Evolutionary conservation across 257 asterid genomes (phyloP).

Genomic region (Eustoma russellianum): DNA sequence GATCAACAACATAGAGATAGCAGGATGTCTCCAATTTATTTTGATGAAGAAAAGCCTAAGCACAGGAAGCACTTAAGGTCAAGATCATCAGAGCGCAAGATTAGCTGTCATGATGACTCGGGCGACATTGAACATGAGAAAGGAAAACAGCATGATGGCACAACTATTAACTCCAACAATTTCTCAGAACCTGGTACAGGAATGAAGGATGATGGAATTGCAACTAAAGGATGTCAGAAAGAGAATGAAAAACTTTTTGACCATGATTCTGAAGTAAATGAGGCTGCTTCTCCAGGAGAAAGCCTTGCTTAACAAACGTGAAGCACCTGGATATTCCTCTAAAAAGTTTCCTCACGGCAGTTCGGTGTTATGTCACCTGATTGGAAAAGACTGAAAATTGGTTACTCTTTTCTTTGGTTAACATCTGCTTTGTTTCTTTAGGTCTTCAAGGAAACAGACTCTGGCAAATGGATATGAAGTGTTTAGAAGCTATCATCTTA

Average conservation of each 20-base stretch:
- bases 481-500: slow-evolving; percentile 28
- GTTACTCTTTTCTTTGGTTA: neutral
- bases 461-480: slow-evolving; percentile 11
- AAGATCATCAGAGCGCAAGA: slow-evolving; percentile 38
- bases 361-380: neutral
- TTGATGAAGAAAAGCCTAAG: slow-evolving; percentile 46
- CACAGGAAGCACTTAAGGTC: slow-evolving; percentile 51
- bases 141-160: slow-evolving; percentile 29
- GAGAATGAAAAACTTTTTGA: slow-evolving; percentile 14
- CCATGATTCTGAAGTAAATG: slow-evolving; percentile 13
- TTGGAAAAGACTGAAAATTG: neutral
- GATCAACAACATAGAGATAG: slow-evolving; percentile 18
- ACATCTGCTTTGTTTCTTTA: slow-evolving; percentile 5
- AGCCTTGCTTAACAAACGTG: slow-evolving; percentile 9
- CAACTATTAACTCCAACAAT: slow-evolving; percentile 30
- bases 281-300: slow-evolving; percentile 13
- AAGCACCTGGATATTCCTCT: slow-evolving; percentile 4
- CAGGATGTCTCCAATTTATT: slow-evolving; percentile 31
- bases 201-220: slow-evolving; percentile 26
- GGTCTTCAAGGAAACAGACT: slow-evolving; percentile 6
- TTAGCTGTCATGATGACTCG: slow-evolving; percentile 15
- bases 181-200: slow-evolving; percentile 17
- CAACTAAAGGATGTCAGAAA: slow-evolving; percentile 15
- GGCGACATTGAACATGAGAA: slow-evolving; percentile 33
- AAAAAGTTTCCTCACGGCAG: neutral